phyloP scores from a whole-genome alignment of 2,329 filamentous ascomycete genomes.

The Colletotrichum tofieldiae region DNA sequence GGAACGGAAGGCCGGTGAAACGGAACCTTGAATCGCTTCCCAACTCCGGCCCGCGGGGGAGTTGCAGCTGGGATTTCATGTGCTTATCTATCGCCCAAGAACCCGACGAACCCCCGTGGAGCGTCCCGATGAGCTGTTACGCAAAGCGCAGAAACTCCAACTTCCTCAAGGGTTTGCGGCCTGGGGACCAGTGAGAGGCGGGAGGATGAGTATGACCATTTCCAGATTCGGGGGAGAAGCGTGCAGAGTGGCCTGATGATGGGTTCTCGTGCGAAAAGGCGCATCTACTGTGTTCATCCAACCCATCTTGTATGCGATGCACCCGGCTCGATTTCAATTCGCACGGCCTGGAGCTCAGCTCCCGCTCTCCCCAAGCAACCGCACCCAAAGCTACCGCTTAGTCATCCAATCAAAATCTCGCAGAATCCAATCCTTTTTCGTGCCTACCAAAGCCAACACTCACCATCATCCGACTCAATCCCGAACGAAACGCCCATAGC shows the following conservation, averaged over 20 bases:
- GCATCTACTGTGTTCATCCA: conserved; percentile 2
- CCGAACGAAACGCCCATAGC: conserved; percentile 43
- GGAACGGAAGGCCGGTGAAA: conserved; percentile 12
- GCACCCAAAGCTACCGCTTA: conserved; percentile 40
- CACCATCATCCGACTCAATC: conserved; percentile 51
- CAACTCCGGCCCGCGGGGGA: conserved; percentile 23
- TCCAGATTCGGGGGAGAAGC: conserved; percentile 29
- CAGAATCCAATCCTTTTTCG: conserved; percentile 45
- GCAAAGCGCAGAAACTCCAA: not conserved
- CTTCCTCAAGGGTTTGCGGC: conserved; percentile 17
- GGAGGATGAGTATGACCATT: conserved; percentile 37
- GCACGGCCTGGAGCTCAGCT: conserved; percentile 43
- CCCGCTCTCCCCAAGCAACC: conserved; percentile 13
- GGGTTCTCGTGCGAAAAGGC: not conserved
- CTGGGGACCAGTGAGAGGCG: conserved; percentile 30
- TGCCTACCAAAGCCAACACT: conserved; percentile 39
- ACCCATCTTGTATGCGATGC: fast-evolving
- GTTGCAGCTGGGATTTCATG: not conserved
- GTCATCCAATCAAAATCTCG: conserved; percentile 46
- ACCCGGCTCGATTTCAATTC: conserved; percentile 21
- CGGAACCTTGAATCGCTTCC: conserved; percentile 21
- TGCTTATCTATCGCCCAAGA: conserved; percentile 1
- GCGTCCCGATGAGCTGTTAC: conserved; percentile 23
- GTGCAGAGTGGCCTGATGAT: conserved; percentile 37
- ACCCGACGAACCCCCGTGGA: not conserved